Conservation (phyloP, 345 rosid species). For the Populus ilicifolia region DNA sequence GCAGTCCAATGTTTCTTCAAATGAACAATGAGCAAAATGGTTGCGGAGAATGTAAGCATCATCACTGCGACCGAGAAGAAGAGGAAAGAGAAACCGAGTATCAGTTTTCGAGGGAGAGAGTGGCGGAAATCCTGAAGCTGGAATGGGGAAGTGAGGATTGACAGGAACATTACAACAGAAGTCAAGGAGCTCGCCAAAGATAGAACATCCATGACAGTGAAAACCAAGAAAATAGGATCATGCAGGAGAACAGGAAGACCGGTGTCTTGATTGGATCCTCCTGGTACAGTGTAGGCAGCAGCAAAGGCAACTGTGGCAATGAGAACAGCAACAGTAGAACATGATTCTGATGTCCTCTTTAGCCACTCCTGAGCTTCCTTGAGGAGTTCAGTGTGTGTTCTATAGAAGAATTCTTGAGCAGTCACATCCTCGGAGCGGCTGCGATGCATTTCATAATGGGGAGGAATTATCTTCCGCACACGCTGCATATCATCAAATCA, state of each 20-base stretch:
- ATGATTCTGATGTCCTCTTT: constrained; percentile 5
- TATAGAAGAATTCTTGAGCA: constrained; percentile 5
- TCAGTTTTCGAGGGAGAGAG: constrained; percentile 15
- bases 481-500: constrained; percentile 2
- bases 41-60: constrained; percentile 23
- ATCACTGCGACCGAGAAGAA: constrained; percentile 19
- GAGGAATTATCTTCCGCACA: background rate
- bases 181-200: constrained; percentile 21
- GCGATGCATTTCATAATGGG: constrained; percentile 16
- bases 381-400: background rate
- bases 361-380: constrained; percentile 9
- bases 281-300: constrained; percentile 14
- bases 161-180: constrained; percentile 34
- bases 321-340: constrained; percentile 10
- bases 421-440: background rate
- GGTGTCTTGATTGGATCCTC: constrained; percentile 9
- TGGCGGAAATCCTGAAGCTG: constrained; percentile 5
- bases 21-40: constrained; percentile 27
- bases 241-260: constrained; percentile 18
- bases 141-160: constrained; percentile 20
- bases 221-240: constrained; percentile 17
- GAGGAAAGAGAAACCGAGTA: constrained; percentile 23
- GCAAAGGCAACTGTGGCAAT: constrained; percentile 10
- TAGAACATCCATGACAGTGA: constrained; percentile 18
- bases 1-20: constrained; percentile 8